These are phyloP conservation scores for Phoma sp. DNA, from an alignment of 2,329 filamentous ascomycete species.

Conservation along the genomic window DNA sequence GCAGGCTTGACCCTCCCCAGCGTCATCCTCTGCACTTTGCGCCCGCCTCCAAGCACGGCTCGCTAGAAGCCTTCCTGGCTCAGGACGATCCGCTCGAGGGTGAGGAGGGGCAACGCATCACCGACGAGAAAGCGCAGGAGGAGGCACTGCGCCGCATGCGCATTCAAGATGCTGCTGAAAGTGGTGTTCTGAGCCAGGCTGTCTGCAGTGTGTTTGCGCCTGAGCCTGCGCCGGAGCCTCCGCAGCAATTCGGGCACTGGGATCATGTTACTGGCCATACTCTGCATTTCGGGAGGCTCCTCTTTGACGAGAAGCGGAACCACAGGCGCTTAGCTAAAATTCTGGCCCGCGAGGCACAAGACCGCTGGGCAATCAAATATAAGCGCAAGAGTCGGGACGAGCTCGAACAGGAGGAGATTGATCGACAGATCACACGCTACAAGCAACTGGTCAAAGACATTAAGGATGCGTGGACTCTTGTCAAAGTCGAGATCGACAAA, in stretches of 20 bases:
- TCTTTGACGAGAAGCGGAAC: slow-evolving; percentile 77
- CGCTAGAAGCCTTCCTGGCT: slow-evolving; percentile 69
- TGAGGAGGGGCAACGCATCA: slow-evolving; percentile 46
- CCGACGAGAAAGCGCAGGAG: slow-evolving; percentile 46
- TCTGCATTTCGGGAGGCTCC: slow-evolving; percentile 77
- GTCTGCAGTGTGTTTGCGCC: slow-evolving; percentile 75
- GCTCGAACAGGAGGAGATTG: slow-evolving; percentile 76
- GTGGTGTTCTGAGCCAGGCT: slow-evolving; percentile 75
- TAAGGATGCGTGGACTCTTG: slow-evolving; percentile 65
- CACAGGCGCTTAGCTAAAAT: slow-evolving; percentile 80
- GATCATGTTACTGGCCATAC: slow-evolving; percentile 85
- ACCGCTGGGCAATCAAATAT: slow-evolving; percentile 75
- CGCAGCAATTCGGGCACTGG: slow-evolving; percentile 80
- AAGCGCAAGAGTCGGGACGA: slow-evolving; percentile 66
- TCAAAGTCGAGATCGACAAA: slow-evolving; percentile 64
- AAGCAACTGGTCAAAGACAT: slow-evolving; percentile 72
- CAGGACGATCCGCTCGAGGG: slow-evolving; percentile 56
- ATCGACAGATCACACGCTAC: slow-evolving; percentile 71
- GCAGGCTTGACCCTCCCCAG: slow-evolving; percentile 57
- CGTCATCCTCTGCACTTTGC: slow-evolving; percentile 60
- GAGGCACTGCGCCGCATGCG: slow-evolving; percentile 74
- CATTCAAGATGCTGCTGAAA: slow-evolving; percentile 74
- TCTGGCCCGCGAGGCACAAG: slow-evolving; percentile 77
- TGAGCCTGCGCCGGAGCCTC: slow-evolving; percentile 74
- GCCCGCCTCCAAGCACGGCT: slow-evolving; percentile 53